These are phyloP conservation scores for Coemansia sp. DNA, from an alignment of 192 early-diverging fungal genomes.

Conservation along the genomic window DNA sequence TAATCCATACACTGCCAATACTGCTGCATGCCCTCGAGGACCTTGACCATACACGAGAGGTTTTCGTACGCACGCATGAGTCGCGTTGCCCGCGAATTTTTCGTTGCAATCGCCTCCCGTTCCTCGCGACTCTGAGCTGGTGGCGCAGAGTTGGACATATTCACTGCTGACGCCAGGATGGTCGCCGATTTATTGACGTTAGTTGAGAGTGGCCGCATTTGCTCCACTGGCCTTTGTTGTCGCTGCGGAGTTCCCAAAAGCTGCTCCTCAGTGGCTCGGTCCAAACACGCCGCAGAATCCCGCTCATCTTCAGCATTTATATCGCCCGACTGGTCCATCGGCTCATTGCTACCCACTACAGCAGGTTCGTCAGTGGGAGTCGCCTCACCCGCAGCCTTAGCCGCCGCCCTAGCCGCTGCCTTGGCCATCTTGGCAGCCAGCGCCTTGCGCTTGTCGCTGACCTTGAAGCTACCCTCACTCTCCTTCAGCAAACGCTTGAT, in stretches of 20 bases:
- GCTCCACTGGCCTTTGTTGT: constrained; percentile 24
- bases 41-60: constrained; percentile 58
- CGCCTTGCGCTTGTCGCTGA: constrained; percentile 38
- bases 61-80: constrained; percentile 53
- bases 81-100: constrained; percentile 32
- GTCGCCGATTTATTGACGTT: constrained; percentile 51
- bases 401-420: not conserved
- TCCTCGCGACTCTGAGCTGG: constrained; percentile 6
- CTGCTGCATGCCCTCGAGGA: constrained; percentile 60
- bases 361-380: not conserved
- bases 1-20: constrained; percentile 61
- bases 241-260: constrained; percentile 15
- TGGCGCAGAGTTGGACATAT: constrained; percentile 33
- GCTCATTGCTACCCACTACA: not conserved
- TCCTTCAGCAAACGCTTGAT: constrained; percentile 57
- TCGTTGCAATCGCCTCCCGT: constrained; percentile 26
- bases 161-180: constrained; percentile 46
- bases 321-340: constrained; percentile 1
- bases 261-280: not conserved
- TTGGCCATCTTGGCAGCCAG: constrained; percentile 20
- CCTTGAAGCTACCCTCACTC: constrained; percentile 54
- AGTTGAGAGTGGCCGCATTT: constrained; percentile 52
- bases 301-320: not conserved
- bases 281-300: not conserved
- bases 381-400: too few relatives aligned